Evolutionary conservation across 331 rosid genomes (phyloP).

Genomic region (Ulmus americana): DNA sequence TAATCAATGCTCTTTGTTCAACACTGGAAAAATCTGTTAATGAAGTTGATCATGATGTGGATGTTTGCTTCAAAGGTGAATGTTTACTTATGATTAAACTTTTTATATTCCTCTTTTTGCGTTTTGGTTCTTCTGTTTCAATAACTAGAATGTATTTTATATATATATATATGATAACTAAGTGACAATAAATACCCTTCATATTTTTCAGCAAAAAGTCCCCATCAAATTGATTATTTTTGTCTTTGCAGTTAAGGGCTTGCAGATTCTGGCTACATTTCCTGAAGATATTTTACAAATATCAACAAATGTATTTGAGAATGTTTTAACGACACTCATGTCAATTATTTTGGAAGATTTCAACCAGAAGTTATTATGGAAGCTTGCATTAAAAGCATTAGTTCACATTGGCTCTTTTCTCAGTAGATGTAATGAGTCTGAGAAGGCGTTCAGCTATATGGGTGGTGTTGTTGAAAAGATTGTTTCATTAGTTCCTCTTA

Average conservation of each 20-base stretch:
- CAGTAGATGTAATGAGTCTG: slow-evolving; percentile 45
- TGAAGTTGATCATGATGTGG: slow-evolving; percentile 37
- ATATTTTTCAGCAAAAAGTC: too few relatives aligned
- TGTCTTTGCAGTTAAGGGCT: slow-evolving; percentile 68
- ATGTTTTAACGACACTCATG: slow-evolving; percentile 55
- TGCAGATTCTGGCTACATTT: slow-evolving; percentile 71
- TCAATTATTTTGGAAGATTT: slow-evolving; percentile 55
- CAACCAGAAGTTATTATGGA: slow-evolving; percentile 52
- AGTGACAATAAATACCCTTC: too few relatives aligned
- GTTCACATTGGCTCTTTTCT: slow-evolving; percentile 61
- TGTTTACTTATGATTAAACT: slow-evolving; percentile 8
- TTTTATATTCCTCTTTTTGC: background rate
- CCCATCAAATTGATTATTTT: too few relatives aligned
- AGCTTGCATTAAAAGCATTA: slow-evolving; percentile 60
- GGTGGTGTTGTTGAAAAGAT: slow-evolving; percentile 50
- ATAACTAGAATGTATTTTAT: background rate
- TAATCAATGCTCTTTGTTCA: slow-evolving; percentile 55
- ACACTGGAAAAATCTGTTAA: slow-evolving; percentile 35
- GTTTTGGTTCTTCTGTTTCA: background rate
- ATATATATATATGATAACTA: too few relatives aligned
- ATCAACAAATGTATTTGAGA: slow-evolving; percentile 43
- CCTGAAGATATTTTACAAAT: slow-evolving; percentile 59
- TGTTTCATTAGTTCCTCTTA: slow-evolving; percentile 44
- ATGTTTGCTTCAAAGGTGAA: slow-evolving; percentile 65
- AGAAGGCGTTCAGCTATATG: slow-evolving; percentile 51